Conservation (phyloP, 2,329 filamentous ascomycete species). For the Falciphora oryzae region DNA sequence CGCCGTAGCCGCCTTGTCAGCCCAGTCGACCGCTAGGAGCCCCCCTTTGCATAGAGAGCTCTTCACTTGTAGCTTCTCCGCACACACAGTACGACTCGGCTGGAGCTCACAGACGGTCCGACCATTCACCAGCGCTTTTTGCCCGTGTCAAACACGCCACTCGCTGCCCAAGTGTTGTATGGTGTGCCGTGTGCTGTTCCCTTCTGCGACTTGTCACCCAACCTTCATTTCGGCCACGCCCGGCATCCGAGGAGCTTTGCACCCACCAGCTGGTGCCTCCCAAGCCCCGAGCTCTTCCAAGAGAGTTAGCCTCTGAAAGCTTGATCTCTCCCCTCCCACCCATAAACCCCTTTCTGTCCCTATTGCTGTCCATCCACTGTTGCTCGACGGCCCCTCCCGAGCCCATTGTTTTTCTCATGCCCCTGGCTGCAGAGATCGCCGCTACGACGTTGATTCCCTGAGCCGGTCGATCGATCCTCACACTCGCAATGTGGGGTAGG, state of each 20-base stretch:
- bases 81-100: background rate
- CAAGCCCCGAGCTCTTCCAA: background rate
- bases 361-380: background rate
- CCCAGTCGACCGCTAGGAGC: background rate
- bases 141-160: no score
- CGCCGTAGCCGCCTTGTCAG: background rate
- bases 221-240: background rate
- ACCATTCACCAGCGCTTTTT: background rate
- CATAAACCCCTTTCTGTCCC: background rate
- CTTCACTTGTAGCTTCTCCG: background rate
- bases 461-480: background rate
- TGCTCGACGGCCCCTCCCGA: background rate
- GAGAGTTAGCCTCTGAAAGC: background rate
- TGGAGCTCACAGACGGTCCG: background rate
- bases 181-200: background rate
- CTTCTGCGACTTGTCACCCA: background rate
- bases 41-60: background rate
- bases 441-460: background rate
- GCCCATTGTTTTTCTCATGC: background rate
- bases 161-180: background rate
- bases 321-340: background rate
- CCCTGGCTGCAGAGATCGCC: background rate
- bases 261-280: background rate
- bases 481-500: constrained; percentile 1
- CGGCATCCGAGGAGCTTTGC: background rate